Conservation (phyloP, 495 filamentous ascomycete species). For the Aspergillus sclerotioniger region DNA sequence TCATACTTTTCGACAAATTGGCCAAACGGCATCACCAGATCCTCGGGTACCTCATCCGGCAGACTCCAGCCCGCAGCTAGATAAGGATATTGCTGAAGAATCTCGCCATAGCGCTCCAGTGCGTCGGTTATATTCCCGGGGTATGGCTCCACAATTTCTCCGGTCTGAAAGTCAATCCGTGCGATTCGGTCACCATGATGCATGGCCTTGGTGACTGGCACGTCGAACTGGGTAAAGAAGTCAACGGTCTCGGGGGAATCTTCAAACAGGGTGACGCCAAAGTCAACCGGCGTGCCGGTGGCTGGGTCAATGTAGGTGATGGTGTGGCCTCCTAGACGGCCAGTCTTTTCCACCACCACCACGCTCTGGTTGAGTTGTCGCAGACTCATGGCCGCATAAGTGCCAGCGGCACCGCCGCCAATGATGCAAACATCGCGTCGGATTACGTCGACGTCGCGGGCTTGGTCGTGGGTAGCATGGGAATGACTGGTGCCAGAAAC, state of each 20-base stretch:
- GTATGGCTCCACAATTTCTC: neutral
- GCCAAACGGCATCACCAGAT: slow-evolving; percentile 45
- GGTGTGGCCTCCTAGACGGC: slow-evolving; percentile 41
- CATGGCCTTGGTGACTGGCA: neutral
- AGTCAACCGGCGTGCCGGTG: slow-evolving; percentile 36
- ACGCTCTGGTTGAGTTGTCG: slow-evolving; percentile 31
- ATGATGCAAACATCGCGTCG: slow-evolving; percentile 41
- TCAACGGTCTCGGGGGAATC: slow-evolving; percentile 31
- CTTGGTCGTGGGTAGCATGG: too few relatives aligned
- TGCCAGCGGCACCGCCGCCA: slow-evolving; percentile 47
- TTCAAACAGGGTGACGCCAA: slow-evolving; percentile 36
- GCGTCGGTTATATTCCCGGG: slow-evolving; percentile 3
- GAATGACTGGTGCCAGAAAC: neutral
- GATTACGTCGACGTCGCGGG: neutral
- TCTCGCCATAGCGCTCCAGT: slow-evolving; percentile 17
- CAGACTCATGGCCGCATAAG: slow-evolving; percentile 39
- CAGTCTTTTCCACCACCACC: slow-evolving; percentile 40
- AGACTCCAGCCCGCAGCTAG: slow-evolving; percentile 38
- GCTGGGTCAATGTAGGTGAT: slow-evolving; percentile 41
- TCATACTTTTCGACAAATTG: slow-evolving; percentile 46
- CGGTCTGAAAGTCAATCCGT: slow-evolving; percentile 5
- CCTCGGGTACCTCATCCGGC: slow-evolving; percentile 47
- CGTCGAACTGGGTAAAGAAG: slow-evolving; percentile 23
- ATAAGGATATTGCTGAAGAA: slow-evolving; percentile 39
- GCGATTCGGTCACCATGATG: too few relatives aligned